A percentile compares a stretch with the other conserved stretches of the same genome.
Conservation (phyloP, 2,329 filamentous ascomycete genomes). For the Xylariaceae sp. region DNA sequence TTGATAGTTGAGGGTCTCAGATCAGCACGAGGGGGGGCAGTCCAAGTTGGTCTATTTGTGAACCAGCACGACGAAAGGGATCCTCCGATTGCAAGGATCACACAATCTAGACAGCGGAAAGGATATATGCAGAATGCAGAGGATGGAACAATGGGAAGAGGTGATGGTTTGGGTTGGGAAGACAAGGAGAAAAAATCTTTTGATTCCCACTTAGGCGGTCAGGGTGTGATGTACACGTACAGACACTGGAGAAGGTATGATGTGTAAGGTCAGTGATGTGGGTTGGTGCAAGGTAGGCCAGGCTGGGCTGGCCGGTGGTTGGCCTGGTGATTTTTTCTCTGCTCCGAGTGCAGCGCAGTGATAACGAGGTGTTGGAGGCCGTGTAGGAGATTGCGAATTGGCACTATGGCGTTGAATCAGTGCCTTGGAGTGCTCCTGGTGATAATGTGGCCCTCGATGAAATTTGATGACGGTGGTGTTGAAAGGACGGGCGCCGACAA, state of each 20-base stretch:
- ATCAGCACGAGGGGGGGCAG: too few relatives aligned
- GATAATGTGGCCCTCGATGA: not conserved
- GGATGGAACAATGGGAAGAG: not conserved
- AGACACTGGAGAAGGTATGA: not conserved
- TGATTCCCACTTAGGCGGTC: constrained; percentile 16
- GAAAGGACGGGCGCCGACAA: not conserved
- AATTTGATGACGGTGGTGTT: not conserved
- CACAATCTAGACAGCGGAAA: not conserved
- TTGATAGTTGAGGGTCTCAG: not conserved
- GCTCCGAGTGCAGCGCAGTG: not conserved
- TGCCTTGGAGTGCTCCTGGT: not conserved
- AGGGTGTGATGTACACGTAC: not conserved
- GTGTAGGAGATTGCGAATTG: not conserved
- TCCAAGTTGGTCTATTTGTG: too few relatives aligned
- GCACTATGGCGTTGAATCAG: not conserved
- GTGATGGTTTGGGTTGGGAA: not conserved
- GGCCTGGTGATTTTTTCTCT: constrained; percentile 15
- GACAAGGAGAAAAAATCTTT: constrained; percentile 14
- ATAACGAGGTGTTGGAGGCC: not conserved
- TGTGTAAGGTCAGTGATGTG: too few relatives aligned
- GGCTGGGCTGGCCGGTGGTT: constrained; percentile 9
- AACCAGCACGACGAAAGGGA: too few relatives aligned
- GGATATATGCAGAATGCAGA: not conserved
- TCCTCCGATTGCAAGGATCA: not conserved
- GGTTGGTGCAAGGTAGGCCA: not conserved